These are phyloP conservation scores for Phyllosticta citriasiana DNA, from an alignment of 2,329 filamentous ascomycete species.

Conservation along the genomic window DNA sequence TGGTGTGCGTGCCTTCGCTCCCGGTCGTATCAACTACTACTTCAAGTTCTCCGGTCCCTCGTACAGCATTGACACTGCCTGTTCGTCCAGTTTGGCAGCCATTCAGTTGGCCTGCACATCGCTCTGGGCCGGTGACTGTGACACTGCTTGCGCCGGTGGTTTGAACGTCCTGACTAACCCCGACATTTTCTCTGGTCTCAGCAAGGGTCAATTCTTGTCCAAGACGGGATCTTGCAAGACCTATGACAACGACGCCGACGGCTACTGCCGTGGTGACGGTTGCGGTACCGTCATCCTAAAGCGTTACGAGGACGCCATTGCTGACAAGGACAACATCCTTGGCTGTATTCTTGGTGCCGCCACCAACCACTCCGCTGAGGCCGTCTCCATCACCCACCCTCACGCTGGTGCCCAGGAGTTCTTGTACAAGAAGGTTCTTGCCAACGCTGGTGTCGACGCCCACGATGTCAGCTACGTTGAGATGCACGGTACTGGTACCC, in stretches of 20 bases:
- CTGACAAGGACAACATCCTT: conserved; percentile 62
- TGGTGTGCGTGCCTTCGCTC: conserved; percentile 51
- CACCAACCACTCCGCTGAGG: conserved; percentile 74
- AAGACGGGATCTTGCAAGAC: conserved; percentile 70
- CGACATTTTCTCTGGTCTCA: conserved; percentile 67
- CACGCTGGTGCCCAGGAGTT: conserved; percentile 66
- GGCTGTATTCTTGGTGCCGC: conserved; percentile 64
- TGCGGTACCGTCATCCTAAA: conserved; percentile 69
- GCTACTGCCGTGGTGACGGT: conserved; percentile 72
- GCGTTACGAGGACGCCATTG: conserved; percentile 65
- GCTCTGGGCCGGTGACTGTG: conserved; percentile 65
- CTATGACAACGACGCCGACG: conserved; percentile 70
- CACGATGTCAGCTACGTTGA: conserved; percentile 74
- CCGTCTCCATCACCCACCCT: conserved; percentile 75
- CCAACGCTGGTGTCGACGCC: conserved; percentile 64
- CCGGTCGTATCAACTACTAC: conserved; percentile 62
- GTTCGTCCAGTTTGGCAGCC: conserved; percentile 63
- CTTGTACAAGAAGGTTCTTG: conserved; percentile 60
- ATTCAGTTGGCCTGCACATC: conserved; percentile 64
- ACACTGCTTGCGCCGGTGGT: conserved; percentile 72
- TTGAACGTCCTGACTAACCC: conserved; percentile 71
- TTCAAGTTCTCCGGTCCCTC: conserved; percentile 68
- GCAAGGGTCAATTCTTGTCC: conserved; percentile 67
- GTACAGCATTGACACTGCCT: conserved; percentile 67
- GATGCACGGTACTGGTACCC: conserved; percentile 83